Base-by-base conservation (phyloP, 2,329 filamentous ascomycete genomes). In the Tolypocladium nubicola region DNA sequence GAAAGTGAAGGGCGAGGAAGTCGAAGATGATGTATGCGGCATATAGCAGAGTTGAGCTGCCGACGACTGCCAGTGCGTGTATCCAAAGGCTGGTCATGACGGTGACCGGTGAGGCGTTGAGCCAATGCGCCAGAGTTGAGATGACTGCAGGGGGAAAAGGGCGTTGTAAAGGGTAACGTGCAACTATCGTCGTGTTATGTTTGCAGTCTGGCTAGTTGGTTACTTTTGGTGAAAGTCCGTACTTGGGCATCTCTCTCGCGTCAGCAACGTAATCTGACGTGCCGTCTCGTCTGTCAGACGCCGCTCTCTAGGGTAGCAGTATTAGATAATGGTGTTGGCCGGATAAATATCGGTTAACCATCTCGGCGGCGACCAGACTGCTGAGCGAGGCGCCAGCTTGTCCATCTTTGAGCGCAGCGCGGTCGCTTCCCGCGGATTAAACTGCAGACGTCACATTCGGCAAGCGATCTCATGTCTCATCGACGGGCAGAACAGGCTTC, bases 1-100 rank as follows among this genome's bases (percentile, higher is more conserved):
- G 40, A 55, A 68, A 57, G 57, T 68, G 62, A 23, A 61, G 43
- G 8, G 56, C 26, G 33, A 61, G 10, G 30, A 61, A 61, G 49
- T 56, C 58, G 55, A 41, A 59, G n/a, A 53, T 19, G 26, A 13
- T 9, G 50, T 59, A 58, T 7, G 35, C 39, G 33, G 54, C 47
- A 37, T 60, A 57, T 5, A 67, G 58, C 5, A 59, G 47, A 8
- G 55, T 57, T 11, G 60, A 11, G n/a, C 58, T 60, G 58, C 67
- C 67, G 49, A 68, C 56, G 30, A 35, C 37, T 19, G 57, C 55
- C 6, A 59, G 26, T 8, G 40, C 26, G 1, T 13, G 47, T n/a
- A 50, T 1, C 47, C 47, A 50, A 7, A 35, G 19, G 30, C 47
- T 35, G 26, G 47, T 13, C 47, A 50, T 50, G 47, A 5, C 21